Evolutionary conservation across 163 green algal genomes (phyloP).

Genomic region (Picocystis sp.): DNA sequence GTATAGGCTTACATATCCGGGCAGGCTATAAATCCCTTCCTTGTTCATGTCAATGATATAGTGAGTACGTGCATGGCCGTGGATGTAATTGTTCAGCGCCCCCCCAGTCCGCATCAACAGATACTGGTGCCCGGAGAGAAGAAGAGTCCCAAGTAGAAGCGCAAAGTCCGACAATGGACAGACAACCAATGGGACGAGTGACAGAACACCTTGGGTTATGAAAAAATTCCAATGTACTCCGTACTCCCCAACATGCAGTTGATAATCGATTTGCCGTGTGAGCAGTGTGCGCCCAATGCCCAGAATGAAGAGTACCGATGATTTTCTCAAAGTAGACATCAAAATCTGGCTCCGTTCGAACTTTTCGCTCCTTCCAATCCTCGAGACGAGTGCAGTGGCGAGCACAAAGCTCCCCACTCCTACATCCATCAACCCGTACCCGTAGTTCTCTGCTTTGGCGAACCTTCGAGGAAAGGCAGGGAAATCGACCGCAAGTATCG

Average conservation of each 20-base stretch:
- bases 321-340: constrained; percentile 1
- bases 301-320: constrained; percentile 16
- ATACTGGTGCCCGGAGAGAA: constrained; percentile 14
- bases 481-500: constrained; percentile 86
- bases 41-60: constrained; percentile 53
- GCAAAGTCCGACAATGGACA: neutral
- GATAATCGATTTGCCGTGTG: constrained; percentile 13
- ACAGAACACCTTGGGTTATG: constrained; percentile 55
- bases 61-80: constrained; percentile 15
- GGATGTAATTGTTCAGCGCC: constrained; percentile 15
- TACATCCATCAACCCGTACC: constrained; percentile 64
- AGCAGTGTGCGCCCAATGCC: constrained; percentile 27
- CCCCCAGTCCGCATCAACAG: constrained; percentile 23
- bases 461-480: constrained; percentile 63
- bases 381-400: constrained; percentile 2
- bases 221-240: constrained; percentile 96
- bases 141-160: neutral
- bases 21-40: constrained; percentile 55
- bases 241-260: constrained; percentile 71
- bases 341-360: neutral
- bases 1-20: constrained; percentile 52
- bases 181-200: neutral
- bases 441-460: constrained; percentile 60
- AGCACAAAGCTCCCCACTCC: constrained; percentile 74
- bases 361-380: neutral